Evolutionary conservation across 331 rosid genomes (phyloP), one percentile per base, ranked within the genome.

Genomic region (Ulmus americana): DNA sequence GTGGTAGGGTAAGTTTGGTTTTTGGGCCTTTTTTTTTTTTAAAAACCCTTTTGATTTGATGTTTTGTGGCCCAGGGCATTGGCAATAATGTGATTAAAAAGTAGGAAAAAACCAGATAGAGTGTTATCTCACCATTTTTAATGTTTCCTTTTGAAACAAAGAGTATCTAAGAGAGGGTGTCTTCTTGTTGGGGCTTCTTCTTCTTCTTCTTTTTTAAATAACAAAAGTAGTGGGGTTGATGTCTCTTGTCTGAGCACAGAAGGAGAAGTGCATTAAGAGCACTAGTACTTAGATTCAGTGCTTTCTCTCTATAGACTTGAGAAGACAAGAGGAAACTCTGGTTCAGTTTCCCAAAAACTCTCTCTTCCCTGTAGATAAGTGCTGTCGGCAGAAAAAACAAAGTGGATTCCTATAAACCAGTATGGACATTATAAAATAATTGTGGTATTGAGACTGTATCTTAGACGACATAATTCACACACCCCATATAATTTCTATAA

Each of bases 141-240:
- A 77, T 70, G 78, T 73, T 71, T 49, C 39, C 47, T 78, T 69
- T 70, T 59, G 61, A 65, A 28, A 47, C 60, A 70, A 70, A 61
- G 49, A 58, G 69, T 49, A 82, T 71, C 76, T 54, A 66, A 12
- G 55, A 12, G 55, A 69, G 62, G 60, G 83, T 83, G 83, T 83
- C 78, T 71, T 76, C 86, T 45, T 80, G 78, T 71, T 65, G 84
- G 82, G 76, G 68, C 51, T 75, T 78, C 71, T 64, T 54, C 49
- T 42, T n/a, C 61, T 62, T 77, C n/a, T 78, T 68, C 41, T 79
- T 62, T 50, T 65, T 65, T 39, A 1, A 22, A 80, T 28, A 65
- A 60, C 58, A 16, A 11, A 39, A 28, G 48, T 44, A 63, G 73
- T 39, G 70, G 77, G 64, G 52, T 45, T 52, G 13, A 68, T 59